phyloP scores from a whole-genome alignment of 352 stramenopile species.

The Phytophthora hybrid region DNA sequence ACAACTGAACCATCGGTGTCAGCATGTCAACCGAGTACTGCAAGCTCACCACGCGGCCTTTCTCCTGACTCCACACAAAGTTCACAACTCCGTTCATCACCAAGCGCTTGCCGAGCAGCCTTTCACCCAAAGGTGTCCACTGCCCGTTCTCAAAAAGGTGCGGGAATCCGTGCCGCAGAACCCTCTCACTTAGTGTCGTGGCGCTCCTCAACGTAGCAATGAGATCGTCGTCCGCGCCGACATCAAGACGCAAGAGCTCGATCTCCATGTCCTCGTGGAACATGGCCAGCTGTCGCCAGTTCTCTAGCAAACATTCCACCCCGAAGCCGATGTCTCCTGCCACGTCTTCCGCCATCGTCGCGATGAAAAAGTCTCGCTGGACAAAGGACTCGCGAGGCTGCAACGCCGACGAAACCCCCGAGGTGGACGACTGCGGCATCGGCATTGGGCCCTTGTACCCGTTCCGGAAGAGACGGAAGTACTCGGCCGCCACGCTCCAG shows the following conservation, averaged over 20 bases:
- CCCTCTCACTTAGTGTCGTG: slow-evolving; percentile 18
- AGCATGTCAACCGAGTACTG: slow-evolving; percentile 9
- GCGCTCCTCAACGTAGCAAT: slow-evolving; percentile 9
- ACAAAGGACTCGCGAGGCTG: slow-evolving; percentile 9
- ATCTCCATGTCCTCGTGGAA: slow-evolving; percentile 17
- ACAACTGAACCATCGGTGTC: slow-evolving; percentile 1
- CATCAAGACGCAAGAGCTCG: slow-evolving; percentile 18
- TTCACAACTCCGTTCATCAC: slow-evolving; percentile 2
- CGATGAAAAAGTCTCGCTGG: slow-evolving; percentile 21
- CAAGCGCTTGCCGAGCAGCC: not conserved
- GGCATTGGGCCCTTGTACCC: slow-evolving; percentile 7
- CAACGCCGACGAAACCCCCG: not conserved
- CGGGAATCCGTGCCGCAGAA: not conserved
- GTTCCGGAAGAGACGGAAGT: slow-evolving; percentile 28
- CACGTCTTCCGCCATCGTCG: slow-evolving; percentile 20
- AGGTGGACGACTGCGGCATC: not conserved
- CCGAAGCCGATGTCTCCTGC: slow-evolving; percentile 4
- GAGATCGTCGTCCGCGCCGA: not conserved
- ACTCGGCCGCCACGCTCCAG: slow-evolving; percentile 19
- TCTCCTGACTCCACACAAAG: slow-evolving; percentile 1
- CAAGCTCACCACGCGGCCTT: not conserved
- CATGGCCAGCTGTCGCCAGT: slow-evolving; percentile 11
- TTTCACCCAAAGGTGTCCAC: not conserved
- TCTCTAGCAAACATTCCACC: slow-evolving; percentile 14
- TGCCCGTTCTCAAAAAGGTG: slow-evolving; percentile 4